Percentiles rank a stretch among this genome's conserved stretches.
phyloP scores from a whole-genome alignment of 116 monocot genomes.

The Iris pallida region DNA sequence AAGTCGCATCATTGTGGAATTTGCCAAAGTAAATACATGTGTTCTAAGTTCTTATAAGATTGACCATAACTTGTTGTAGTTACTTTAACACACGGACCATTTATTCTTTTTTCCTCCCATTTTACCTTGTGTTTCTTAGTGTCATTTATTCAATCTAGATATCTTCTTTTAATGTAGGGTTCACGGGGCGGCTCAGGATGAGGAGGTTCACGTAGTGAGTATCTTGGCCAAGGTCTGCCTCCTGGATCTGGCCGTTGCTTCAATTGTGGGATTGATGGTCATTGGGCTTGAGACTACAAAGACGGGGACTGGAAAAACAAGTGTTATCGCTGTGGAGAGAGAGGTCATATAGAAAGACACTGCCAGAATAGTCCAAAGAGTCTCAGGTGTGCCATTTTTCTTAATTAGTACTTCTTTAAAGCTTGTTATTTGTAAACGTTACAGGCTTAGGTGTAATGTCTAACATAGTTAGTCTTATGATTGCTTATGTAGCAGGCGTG shows the following conservation, averaged over 20 bases:
- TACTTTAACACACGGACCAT: background rate
- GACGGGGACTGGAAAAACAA: slow-evolving; percentile 99
- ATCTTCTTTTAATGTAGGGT: slow-evolving; percentile 28
- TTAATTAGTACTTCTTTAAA: background rate
- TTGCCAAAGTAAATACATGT: slow-evolving; percentile 41
- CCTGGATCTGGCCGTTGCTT: slow-evolving; percentile 94
- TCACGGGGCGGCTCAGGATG: slow-evolving; percentile 68
- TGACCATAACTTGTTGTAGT: background rate
- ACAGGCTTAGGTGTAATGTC: background rate
- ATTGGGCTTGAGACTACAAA: slow-evolving; percentile 98
- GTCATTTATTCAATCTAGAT: background rate
- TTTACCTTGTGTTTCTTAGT: background rate
- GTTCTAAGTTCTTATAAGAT: background rate
- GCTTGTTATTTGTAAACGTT: background rate
- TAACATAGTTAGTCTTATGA: background rate
- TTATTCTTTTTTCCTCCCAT: background rate
- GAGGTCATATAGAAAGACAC: slow-evolving; percentile 93
- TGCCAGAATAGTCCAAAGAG: slow-evolving; percentile 92
- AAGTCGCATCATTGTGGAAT: slow-evolving; percentile 76
- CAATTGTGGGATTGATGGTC: slow-evolving; percentile 96
- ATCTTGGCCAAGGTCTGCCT: slow-evolving; percentile 83
- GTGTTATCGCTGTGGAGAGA: slow-evolving; percentile 96
- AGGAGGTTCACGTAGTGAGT: slow-evolving; percentile 70
- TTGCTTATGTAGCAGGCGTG: slow-evolving; percentile 30
- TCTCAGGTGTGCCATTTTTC: slow-evolving; percentile 36